A percentile compares a stretch with the other conserved stretches of the same genome.
phyloP scores from a whole-genome alignment of 1,139 yeast genomes.

The Taiozyma sp. region DNA sequence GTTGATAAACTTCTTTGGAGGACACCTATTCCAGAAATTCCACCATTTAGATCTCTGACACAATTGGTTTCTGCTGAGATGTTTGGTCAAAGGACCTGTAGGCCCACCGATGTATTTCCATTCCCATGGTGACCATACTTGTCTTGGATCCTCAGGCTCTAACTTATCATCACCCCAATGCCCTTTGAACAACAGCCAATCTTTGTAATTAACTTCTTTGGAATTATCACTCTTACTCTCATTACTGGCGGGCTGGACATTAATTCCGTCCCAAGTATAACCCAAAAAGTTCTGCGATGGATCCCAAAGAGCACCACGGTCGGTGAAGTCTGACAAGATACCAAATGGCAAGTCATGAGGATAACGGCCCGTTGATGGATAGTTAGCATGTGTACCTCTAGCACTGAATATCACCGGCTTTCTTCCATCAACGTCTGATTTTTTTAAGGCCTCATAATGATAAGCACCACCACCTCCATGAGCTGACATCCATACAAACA shows the following conservation, averaged over 20 bases:
- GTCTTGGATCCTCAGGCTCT: slow-evolving; percentile 64
- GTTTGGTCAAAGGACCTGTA: slow-evolving; percentile 78
- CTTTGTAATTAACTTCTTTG: slow-evolving; percentile 58
- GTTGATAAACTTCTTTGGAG: slow-evolving; percentile 63
- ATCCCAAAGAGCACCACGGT: slow-evolving; percentile 93
- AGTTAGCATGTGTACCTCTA: slow-evolving; percentile 95
- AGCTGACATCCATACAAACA: slow-evolving; percentile 97
- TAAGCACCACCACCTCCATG: slow-evolving; percentile 98
- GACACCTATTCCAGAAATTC: slow-evolving; percentile 69
- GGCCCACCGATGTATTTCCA: slow-evolving; percentile 92
- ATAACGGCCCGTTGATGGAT: slow-evolving; percentile 94
- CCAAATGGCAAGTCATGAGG: slow-evolving; percentile 87
- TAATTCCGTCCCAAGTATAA: slow-evolving; percentile 64
- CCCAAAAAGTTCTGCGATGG: slow-evolving; percentile 78
- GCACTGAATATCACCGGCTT: slow-evolving; percentile 85
- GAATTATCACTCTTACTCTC: slow-evolving; percentile 36
- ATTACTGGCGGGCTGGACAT: slow-evolving; percentile 26
- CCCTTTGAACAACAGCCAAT: slow-evolving; percentile 79
- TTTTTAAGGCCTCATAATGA: slow-evolving; percentile 68
- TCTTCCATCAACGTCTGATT: slow-evolving; percentile 38
- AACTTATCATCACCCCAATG: slow-evolving; percentile 89
- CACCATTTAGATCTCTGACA: slow-evolving; percentile 87
- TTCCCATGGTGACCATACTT: slow-evolving; percentile 82
- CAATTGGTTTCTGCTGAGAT: slow-evolving; percentile 58
- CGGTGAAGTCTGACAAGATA: slow-evolving; percentile 87